These are phyloP conservation scores for Spongiforma sp. DNA, from an alignment of 1,284 basidiomycete genomes.

Conservation along the genomic window DNA sequence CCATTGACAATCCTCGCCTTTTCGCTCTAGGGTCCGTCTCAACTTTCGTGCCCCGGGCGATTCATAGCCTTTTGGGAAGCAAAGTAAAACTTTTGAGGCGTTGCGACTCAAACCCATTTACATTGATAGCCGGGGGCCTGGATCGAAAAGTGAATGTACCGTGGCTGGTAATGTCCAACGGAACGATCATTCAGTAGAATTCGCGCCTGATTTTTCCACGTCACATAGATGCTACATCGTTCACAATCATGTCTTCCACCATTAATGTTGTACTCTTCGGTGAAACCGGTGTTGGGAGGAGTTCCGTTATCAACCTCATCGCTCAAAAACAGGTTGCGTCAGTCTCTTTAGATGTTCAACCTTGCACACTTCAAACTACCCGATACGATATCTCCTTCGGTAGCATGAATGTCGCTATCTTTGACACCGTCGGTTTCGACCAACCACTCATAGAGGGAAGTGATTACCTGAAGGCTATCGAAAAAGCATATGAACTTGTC, in stretches of 20 bases:
- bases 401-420: background rate
- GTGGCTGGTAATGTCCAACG: no score
- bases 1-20: no score
- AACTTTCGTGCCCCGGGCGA: no score
- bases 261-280: background rate
- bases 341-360: fast-evolving
- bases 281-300: background rate
- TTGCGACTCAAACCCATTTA: no score
- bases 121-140: no score
- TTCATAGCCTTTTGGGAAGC: no score
- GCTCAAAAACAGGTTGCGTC: background rate
- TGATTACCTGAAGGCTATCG: background rate
- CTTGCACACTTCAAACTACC: background rate
- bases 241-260: background rate
- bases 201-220: no score
- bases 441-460: background rate
- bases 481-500: background rate
- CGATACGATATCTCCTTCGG: background rate
- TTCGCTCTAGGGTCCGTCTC: no score
- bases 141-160: no score
- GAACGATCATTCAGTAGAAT: no score
- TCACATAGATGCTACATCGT: no score
- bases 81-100: no score
- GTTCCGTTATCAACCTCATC: background rate
- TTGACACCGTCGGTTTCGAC: background rate